These are phyloP conservation scores for Colletotrichum sp. DNA, from an alignment of 2,329 filamentous ascomycete genomes.

Conservation along the genomic window DNA sequence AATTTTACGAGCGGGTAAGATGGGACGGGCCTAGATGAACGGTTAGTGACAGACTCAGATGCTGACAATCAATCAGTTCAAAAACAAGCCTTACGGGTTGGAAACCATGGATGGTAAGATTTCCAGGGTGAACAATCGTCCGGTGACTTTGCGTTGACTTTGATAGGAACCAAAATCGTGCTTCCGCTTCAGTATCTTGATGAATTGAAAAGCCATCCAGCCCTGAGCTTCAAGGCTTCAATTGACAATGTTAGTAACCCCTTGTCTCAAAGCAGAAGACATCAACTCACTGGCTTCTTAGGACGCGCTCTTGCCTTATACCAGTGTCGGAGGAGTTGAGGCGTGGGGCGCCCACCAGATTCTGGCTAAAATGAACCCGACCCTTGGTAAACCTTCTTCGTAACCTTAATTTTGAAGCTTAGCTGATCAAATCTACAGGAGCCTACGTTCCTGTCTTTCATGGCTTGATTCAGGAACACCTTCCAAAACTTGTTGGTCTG, in stretches of 20 bases:
- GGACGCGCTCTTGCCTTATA: not conserved
- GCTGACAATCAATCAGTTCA: not conserved
- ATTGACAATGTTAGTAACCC: not conserved
- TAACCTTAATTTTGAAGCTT: rapidly evolving
- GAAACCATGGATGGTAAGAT: not conserved
- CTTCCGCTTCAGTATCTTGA: not conserved
- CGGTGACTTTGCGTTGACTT: not conserved
- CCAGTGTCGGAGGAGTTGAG: not conserved
- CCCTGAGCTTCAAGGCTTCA: not conserved
- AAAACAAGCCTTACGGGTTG: not conserved
- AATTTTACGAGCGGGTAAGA: not conserved
- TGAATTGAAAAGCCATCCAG: not conserved
- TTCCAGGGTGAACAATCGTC: not conserved
- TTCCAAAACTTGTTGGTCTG: not conserved
- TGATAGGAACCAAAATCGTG: not conserved
- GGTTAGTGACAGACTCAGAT: not conserved
- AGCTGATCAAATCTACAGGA: not conserved
- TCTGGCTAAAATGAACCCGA: not conserved
- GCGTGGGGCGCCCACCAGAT: not conserved
- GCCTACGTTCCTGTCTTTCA: not conserved
- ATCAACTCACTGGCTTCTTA: not conserved
- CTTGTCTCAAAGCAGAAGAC: not conserved
- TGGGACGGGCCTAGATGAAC: not conserved
- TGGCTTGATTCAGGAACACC: not conserved
- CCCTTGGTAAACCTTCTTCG: not conserved